A percentile compares a stretch with the other conserved stretches of the same genome.
phyloP scores from a whole-genome alignment of 192 early-diverging fungal genomes.

The Coemansia reversa region DNA sequence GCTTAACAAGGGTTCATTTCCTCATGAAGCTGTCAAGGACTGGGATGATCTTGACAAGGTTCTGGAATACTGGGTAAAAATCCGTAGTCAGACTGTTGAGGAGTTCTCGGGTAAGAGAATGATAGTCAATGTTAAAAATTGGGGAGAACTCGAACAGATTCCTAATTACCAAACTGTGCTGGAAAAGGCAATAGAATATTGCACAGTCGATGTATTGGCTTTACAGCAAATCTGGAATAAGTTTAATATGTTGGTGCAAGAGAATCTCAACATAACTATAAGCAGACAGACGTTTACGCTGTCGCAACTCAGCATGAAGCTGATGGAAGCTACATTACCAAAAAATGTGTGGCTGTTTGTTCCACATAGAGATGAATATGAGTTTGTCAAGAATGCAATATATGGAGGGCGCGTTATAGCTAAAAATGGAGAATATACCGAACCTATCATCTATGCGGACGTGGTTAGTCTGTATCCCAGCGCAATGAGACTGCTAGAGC shows the following conservation, averaged over 20 bases:
- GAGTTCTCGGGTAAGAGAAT: background rate
- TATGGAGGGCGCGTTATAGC: background rate
- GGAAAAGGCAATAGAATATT: background rate
- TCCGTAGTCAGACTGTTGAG: background rate
- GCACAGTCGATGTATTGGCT: background rate
- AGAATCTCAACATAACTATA: background rate
- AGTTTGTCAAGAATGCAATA: background rate
- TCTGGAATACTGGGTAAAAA: background rate
- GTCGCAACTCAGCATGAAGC: background rate
- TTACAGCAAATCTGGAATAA: conserved; percentile 2
- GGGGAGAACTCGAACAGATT: background rate
- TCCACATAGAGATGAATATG: background rate
- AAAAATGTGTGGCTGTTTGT: background rate
- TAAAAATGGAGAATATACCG: conserved; percentile 1
- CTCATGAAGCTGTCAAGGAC: background rate
- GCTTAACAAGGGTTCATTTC: background rate
- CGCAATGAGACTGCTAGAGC: conserved; percentile 1
- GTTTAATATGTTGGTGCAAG: background rate
- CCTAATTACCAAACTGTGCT: background rate
- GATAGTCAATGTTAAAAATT: background rate
- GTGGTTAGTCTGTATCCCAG: background rate
- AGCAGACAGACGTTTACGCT: conserved; percentile 1
- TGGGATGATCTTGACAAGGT: background rate
- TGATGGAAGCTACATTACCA: background rate
- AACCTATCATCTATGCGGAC: conserved; percentile 1